Percentiles rank a stretch among this genome's conserved stretches.
Conservation (phyloP, 257 asterid genomes). For the Plantago elongata region DNA sequence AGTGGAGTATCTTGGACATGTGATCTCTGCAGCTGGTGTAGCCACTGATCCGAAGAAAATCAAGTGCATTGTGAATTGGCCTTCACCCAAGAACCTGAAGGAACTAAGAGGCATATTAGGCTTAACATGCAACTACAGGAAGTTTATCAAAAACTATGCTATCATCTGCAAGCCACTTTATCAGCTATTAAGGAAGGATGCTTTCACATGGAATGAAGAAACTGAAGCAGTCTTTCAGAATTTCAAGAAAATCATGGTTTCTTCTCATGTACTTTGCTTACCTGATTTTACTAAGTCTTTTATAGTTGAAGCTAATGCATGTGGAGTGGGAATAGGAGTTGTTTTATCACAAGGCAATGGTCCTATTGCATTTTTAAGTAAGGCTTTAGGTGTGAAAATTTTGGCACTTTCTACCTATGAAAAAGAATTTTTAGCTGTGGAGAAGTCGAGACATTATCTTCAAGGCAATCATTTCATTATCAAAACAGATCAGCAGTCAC, state of each 20-base stretch:
- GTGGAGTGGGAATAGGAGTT: slow-evolving; percentile 17
- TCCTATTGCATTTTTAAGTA: too few relatives aligned
- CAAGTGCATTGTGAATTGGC: neutral
- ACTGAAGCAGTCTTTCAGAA: slow-evolving; percentile 8
- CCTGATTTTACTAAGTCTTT: slow-evolving; percentile 9
- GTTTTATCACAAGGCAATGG: too few relatives aligned
- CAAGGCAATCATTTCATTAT: too few relatives aligned
- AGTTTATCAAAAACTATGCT: neutral
- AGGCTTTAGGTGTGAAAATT: too few relatives aligned
- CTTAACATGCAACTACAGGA: neutral
- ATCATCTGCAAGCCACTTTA: neutral
- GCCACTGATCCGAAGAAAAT: slow-evolving; percentile 8
- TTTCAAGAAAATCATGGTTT: neutral
- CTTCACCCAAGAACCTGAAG: neutral
- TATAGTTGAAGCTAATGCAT: neutral
- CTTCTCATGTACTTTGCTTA: neutral
- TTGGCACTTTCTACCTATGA: too few relatives aligned
- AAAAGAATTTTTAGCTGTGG: too few relatives aligned
- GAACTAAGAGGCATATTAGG: slow-evolving; percentile 19
- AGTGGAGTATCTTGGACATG: slow-evolving; percentile 15
- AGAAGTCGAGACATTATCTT: too few relatives aligned
- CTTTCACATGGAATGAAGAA: neutral
- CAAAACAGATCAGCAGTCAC: too few relatives aligned
- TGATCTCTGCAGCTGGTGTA: neutral
- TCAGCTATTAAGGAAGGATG: neutral